Conservation (phyloP, 2,329 filamentous ascomycete genomes). For the Echinosphaeria canescens region DNA sequence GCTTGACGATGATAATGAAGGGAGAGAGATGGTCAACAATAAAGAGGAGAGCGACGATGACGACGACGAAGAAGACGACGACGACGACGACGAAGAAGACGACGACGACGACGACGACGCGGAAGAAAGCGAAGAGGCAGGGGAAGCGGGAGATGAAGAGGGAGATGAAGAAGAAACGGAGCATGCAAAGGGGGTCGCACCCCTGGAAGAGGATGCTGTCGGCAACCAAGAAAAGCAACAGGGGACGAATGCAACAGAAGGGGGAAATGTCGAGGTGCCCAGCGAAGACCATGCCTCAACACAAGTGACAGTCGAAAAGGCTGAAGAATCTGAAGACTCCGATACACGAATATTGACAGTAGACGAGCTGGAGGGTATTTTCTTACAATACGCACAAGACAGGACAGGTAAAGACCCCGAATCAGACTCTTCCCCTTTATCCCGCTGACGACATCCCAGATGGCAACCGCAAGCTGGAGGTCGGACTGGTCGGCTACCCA, state of each 20-base stretch:
- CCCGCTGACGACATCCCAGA: conserved; percentile 11
- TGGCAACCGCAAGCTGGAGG: conserved; percentile 48
- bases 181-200: too few relatives aligned
- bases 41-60: conserved; percentile 8
- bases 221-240: too few relatives aligned
- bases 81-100: conserved; percentile 16
- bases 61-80: conserved; percentile 8
- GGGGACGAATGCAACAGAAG: too few relatives aligned
- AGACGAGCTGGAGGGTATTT: conserved; percentile 77
- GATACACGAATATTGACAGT: conserved; percentile 74
- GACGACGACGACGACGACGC: conserved; percentile 6
- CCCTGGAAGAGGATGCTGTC: too few relatives aligned
- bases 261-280: too few relatives aligned
- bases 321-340: too few relatives aligned
- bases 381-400: conserved; percentile 47
- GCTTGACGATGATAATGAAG: conserved; percentile 7
- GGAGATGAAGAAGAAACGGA: conserved; percentile 15
- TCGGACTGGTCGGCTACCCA: conserved; percentile 91
- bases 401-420: conserved; percentile 19
- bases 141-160: conserved; percentile 8
- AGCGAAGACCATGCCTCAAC: too few relatives aligned
- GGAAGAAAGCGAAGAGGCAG: conserved; percentile 4
- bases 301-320: too few relatives aligned
- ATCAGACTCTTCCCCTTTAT: not conserved
- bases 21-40: conserved; percentile 10